Conservation (phyloP, 352 stramenopile genomes). For the Phytopythium cucurbitacearum region DNA sequence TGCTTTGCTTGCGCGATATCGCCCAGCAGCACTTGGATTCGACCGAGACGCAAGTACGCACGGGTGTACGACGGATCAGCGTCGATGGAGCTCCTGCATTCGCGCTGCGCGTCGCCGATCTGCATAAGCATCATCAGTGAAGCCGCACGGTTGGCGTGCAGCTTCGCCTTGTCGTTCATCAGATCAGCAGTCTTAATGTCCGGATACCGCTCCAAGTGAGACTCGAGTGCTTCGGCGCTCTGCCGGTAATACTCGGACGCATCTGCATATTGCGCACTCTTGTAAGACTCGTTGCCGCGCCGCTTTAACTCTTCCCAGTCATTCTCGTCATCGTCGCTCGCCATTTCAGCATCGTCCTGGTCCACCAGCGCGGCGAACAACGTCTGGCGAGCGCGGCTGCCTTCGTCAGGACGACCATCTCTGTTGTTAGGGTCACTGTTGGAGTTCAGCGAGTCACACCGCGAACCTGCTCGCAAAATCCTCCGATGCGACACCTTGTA, state of each 20-base stretch:
- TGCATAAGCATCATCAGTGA: conserved; percentile 79
- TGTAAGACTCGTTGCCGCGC: conserved; percentile 47
- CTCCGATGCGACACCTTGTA: not conserved
- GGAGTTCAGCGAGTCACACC: no score
- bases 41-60: conserved; percentile 61
- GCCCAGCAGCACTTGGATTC: conserved; percentile 69
- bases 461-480: no score
- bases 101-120: conserved; percentile 60
- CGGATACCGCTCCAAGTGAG: conserved; percentile 21
- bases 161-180: conserved; percentile 74
- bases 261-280: conserved; percentile 31
- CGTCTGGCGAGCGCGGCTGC: not conserved
- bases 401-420: conserved; percentile 3
- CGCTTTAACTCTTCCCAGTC: conserved; percentile 64
- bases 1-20: conserved; percentile 49
- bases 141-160: conserved; percentile 75
- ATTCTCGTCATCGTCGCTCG: conserved; percentile 29
- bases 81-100: conserved; percentile 62
- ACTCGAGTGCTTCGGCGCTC: conserved; percentile 50
- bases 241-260: conserved; percentile 56
- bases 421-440: conserved; percentile 8
- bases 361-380: not conserved
- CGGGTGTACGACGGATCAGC: conserved; percentile 63
- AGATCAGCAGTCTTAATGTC: conserved; percentile 29
- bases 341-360: conserved; percentile 20